Conservation (phyloP, 495 filamentous ascomycete species). For the Apiosordaria backusii region DNA sequence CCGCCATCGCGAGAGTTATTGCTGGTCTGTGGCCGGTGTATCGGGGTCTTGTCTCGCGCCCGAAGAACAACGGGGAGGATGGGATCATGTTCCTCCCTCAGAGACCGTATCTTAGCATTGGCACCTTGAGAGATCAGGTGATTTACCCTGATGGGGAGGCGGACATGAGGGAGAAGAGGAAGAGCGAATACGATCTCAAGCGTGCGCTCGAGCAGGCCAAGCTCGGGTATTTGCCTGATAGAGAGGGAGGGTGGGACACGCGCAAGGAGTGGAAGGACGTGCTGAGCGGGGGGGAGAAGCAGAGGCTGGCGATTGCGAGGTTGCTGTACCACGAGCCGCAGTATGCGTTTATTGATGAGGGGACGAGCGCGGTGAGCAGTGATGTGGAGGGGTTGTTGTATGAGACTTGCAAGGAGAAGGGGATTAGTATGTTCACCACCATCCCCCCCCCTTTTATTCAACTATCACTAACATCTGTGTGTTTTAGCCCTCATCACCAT, state of each 20-base stretch:
- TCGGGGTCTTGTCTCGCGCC: constrained; percentile 80
- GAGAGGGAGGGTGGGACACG: constrained; percentile 96
- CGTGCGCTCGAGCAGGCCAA: constrained; percentile 74
- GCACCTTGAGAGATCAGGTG: constrained; percentile 95
- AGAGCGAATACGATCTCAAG: constrained; percentile 69
- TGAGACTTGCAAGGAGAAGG: constrained; percentile 83
- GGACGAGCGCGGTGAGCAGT: constrained; percentile 85
- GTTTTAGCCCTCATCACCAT: constrained; percentile 77
- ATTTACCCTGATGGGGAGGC: constrained; percentile 95
- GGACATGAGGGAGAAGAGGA: constrained; percentile 82
- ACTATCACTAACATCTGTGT: neutral
- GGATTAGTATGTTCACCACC: constrained; percentile 64
- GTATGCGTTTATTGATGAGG: constrained; percentile 93
- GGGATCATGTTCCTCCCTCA: constrained; percentile 99
- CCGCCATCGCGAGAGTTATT: constrained; percentile 80
- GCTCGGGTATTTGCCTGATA: constrained; percentile 81
- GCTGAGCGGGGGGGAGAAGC: constrained; percentile 95
- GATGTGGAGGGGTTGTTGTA: constrained; percentile 96
- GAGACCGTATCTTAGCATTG: constrained; percentile 85
- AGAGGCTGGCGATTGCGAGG: constrained; percentile 85
- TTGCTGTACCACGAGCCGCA: constrained; percentile 91
- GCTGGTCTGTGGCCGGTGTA: constrained; percentile 97
- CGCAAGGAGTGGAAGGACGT: constrained; percentile 99
- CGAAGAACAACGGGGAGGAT: constrained; percentile 73
- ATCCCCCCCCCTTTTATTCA: neutral